These are phyloP conservation scores for Fraxinus ornus DNA, from an alignment of 305 asterid species.

Conservation along the genomic window DNA sequence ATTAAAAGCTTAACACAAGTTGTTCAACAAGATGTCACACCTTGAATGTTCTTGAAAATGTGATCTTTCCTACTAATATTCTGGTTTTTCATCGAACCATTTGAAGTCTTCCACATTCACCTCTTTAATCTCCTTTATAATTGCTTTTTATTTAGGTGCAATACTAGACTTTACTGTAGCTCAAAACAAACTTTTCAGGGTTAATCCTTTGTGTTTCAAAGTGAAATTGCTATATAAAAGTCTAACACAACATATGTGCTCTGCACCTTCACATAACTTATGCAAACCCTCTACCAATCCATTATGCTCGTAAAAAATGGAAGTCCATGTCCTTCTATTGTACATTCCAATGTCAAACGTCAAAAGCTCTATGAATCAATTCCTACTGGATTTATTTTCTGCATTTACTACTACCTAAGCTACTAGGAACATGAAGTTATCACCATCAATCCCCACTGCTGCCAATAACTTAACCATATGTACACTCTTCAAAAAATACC, in stretches of 20 bases:
- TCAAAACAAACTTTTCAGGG: too few relatives aligned
- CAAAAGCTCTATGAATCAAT: neutral
- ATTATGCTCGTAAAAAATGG: neutral
- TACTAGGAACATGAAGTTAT: neutral
- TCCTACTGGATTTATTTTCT: neutral
- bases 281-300: neutral
- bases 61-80: neutral
- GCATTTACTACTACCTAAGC: neutral
- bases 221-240: too few relatives aligned
- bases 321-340: too few relatives aligned
- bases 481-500: neutral
- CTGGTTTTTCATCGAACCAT: neutral
- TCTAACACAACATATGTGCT: too few relatives aligned
- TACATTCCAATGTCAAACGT: neutral
- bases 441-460: neutral
- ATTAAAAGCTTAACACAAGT: too few relatives aligned
- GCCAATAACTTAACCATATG: neutral
- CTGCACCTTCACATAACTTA: too few relatives aligned
- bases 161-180: neutral
- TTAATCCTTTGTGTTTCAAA: too few relatives aligned
- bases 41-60: neutral
- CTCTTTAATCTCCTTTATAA: too few relatives aligned
- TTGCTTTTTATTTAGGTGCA: neutral
- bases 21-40: too few relatives aligned
- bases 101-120: neutral